Base-by-base conservation (phyloP, 306 rosid species). In the Ormosia emarginata region DNA sequence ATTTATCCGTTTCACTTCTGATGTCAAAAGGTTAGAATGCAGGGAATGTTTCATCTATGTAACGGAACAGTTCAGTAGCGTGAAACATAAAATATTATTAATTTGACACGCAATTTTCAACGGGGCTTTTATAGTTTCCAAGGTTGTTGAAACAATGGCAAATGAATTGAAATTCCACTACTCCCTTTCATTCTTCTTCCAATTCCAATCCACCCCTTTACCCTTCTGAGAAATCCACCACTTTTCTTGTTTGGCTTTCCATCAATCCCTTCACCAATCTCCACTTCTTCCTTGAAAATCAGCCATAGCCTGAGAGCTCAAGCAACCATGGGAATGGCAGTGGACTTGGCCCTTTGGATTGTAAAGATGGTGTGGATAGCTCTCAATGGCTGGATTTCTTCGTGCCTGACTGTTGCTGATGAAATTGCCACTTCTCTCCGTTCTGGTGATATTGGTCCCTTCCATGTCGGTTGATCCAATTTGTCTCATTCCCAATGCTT, bases 391-490 rank as follows among this genome's bases (percentile, higher is more conserved):
- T 95, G 96, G 97, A 83, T 95, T 52, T 67, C 90, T 83, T 95
- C 99, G 3, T 95, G 97, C 74, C 84, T 95, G 77, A 87, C 88
- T 39, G 87, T 93, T 46, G 99, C 98, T 56, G 97, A 93, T 70
- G 99, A 95, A 72, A 78, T 95, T 70, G 98, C 99, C 6, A 13
- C 85, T 64, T 89, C 98, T 85, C 90, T 93, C 13, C 89, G 98
- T 15, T 88, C 97, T 17, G 98, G 99, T 6, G 99, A 95, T 84
- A 87, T 95, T 69, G 96, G 98, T 46, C 91, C 97, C 39, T 95
- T 95, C 70, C 91, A 88, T 74, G 93, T 89, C 33, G 94, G 98
- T 46, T 93, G 89, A 95, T 66, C 75, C 85, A 41, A 24, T 68
- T 41, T 64, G 24, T 13, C 33, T 12, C 1, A 24, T 24, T 24